These are phyloP conservation scores for Cicer arietinum DNA, from an alignment of 306 rosid genomes.

Conservation along the genomic window DNA sequence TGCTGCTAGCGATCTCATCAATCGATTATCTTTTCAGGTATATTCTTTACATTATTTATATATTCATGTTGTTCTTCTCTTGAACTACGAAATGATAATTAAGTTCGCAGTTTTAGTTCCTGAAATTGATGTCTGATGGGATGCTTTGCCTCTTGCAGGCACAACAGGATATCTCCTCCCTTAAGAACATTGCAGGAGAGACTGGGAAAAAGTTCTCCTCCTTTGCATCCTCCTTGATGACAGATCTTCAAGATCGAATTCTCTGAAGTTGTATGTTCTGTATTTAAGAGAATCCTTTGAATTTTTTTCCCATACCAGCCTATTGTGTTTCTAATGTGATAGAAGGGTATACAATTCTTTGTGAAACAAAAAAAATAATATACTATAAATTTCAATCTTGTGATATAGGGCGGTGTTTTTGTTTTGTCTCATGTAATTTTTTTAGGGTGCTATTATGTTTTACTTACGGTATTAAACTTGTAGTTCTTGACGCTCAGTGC, in stretches of 20 bases:
- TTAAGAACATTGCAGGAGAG: constrained; percentile 88
- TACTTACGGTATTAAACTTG: no score
- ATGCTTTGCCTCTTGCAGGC: constrained; percentile 55
- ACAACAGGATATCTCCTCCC: constrained; percentile 83
- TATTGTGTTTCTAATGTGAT: constrained; percentile 51
- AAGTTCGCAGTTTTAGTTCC: neutral
- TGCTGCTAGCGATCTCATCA: constrained; percentile 68
- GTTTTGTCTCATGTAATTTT: neutral
- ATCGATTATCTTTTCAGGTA: constrained; percentile 80
- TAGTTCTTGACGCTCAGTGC: neutral
- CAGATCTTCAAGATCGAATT: constrained; percentile 89
- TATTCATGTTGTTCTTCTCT: neutral
- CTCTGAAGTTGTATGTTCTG: constrained; percentile 61
- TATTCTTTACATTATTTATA: constrained; percentile 10
- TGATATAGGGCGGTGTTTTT: neutral
- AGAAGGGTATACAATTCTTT: constrained; percentile 49
- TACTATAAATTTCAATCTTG: constrained; percentile 11
- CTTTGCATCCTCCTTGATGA: constrained; percentile 78
- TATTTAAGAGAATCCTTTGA: constrained; percentile 32
- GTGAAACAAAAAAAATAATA: constrained; percentile 40
- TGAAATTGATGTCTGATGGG: constrained; percentile 22
- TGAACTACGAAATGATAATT: neutral
- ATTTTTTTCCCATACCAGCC: constrained; percentile 42
- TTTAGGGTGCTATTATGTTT: neutral
- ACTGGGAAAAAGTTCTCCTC: constrained; percentile 90